Base-by-base conservation (phyloP, 2,329 filamentous ascomycete species). In the Aphanoascus verrucosus region DNA sequence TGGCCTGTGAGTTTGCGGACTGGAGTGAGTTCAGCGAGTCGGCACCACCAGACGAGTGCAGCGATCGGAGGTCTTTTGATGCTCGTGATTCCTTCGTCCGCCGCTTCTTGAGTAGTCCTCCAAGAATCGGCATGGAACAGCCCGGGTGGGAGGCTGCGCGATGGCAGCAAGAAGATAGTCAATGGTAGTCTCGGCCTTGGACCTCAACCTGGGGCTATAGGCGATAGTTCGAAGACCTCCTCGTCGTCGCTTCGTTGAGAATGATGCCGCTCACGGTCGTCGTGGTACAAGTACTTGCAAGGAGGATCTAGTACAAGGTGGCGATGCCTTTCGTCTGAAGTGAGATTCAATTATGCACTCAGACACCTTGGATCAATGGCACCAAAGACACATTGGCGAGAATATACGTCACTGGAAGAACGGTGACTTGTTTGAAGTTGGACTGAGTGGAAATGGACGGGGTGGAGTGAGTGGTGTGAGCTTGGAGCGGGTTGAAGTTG, bases 31-130 rank as follows among this genome's bases (percentile, higher is more conserved):
- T 81, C 83, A 60, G 77, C 78, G 61, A 81, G 68, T 85, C 79
- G 66, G n/a, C n/a, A n/a, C 79, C 85, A 61, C 77, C 77, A 65
- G 82, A 77, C 65, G 83, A 81, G 63, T 78, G 79, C 69, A 87
- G 83, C 68, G 81, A 77, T 68, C 83, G 81, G 67, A 78, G 71
- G 69, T 83, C 78, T 67, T 75, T 77, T 62, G 64, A 60, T 32
- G 42, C 65, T 61, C 67, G 69, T 73, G 83, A 86, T 77, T 96
- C 89, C 82, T 89, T 94, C 75, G 89, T 94, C 81, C 89, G 85
- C 81, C 94, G 95, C 82, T 95, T 97, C 81, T 96, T 96, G 69
- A 97, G 82, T 69, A 96, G 89, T 52, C 69, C 70, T 72, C 88
- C 88, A 77, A 96, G 81, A 72, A 82, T 87, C 83, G 90, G 93